Base-by-base conservation (phyloP, 208 protist species). In the Herpetomonas muscarum region DNA sequence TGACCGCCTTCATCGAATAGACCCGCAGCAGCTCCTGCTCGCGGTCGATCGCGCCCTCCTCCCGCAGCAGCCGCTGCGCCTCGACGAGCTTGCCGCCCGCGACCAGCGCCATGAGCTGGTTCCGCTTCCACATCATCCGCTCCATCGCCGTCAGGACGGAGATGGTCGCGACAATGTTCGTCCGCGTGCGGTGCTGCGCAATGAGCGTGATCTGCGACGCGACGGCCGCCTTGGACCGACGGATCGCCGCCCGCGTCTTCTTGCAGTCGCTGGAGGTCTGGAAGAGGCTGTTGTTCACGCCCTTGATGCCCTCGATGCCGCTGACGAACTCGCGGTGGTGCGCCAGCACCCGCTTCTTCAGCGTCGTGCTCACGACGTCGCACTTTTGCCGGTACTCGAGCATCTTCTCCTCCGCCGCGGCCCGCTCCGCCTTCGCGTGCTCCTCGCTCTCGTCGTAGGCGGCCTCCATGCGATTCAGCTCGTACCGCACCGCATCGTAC, bases 231-330 rank as follows among this genome's bases (percentile, higher is more conserved):
- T 90, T 90, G 12, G 74, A 76, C 47, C 65, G 80, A 19, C 83
- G 79, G 32, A 94, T 73, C 9, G 74, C 74, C 29, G 66, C 69
- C 13, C 87, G 73, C 0, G 78, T 67, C 56, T 92, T 90, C 41
- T 87, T 94, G 61, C 87, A 90, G 52, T 91, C 84, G 51, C 80
- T 90, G 5, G 84, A 90, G 26, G 87, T 90, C 49, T 82, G 71
- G 30, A 91, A 64, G 1, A 94, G 73, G 28, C 68, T 65, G 61
- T 90, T 79, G 60, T 94, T 94, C 17, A 94, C 62, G 19, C 63
- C 49, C 9, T 71, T 63, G 55, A 94, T 88, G 36, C 89, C 68
- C 57, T 83, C 81, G 12, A 88, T 74, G 41, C 84, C 87, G 39
- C 60, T 72, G 24, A 94, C 81, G 47, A 94, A 91, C 34, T 65